These are phyloP conservation scores for Cytospora paraplurivora DNA, from an alignment of 2,329 filamentous ascomycete genomes.

Conservation along the genomic window DNA sequence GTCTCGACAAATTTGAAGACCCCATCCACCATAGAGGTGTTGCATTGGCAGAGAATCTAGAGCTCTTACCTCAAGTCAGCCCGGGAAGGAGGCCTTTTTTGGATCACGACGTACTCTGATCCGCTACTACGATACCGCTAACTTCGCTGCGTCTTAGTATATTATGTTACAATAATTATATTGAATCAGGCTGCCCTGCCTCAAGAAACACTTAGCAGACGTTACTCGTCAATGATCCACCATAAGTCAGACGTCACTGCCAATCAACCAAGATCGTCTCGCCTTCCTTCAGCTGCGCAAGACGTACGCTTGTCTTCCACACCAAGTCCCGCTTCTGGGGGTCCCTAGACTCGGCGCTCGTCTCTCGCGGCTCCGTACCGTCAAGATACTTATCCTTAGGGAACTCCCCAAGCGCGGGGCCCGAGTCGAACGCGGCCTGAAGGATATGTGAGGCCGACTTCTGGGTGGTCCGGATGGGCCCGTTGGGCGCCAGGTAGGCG, in stretches of 20 bases:
- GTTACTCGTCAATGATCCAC: no score
- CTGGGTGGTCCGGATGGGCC: neutral
- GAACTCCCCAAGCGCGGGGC: neutral
- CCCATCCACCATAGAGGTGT: no score
- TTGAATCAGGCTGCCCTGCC: no score
- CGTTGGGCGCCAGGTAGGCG: slow-evolving; percentile 5
- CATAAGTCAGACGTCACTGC: neutral
- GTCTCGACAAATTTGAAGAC: no score
- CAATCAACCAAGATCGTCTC: slow-evolving; percentile 10
- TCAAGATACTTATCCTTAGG: slow-evolving; percentile 18
- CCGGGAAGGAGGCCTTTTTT: no score
- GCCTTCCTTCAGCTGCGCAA: slow-evolving; percentile 6
- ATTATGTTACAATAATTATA: no score
- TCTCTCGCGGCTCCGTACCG: neutral
- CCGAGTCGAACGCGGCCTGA: neutral
- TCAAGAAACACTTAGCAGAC: no score
- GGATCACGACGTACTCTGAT: no score
- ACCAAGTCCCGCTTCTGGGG: slow-evolving; percentile 4
- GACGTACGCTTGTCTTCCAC: slow-evolving; percentile 8
- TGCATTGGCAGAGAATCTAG: no score
- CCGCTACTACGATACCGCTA: no score
- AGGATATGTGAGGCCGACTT: slow-evolving; percentile 20
- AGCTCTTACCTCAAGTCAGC: no score
- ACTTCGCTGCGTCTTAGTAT: no score
- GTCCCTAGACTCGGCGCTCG: slow-evolving; percentile 12